Base-by-base conservation (phyloP, 2,329 filamentous ascomycete genomes). In the Talaromyces sp. region DNA sequence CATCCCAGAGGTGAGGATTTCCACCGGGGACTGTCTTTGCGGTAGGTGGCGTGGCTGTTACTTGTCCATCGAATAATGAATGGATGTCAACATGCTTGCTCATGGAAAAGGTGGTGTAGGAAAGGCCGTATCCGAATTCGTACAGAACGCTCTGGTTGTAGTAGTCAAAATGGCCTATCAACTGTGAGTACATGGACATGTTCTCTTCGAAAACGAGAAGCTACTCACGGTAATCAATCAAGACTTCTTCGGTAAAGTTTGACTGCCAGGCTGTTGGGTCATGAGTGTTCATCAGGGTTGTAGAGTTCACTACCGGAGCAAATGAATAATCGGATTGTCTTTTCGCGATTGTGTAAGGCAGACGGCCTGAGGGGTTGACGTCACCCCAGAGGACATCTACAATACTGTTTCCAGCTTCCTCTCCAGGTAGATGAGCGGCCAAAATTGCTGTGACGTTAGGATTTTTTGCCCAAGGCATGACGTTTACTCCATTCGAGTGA, bases 321-420 rank as follows among this genome's bases (percentile, higher is more conserved):
- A 35, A 35, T 6, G 32, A 35, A 13, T 91, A 94, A 63, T 87
- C 85, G 57, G 82, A 79, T 14, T 80, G 81, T 2, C 83, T 82
- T 33, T 80, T 78, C 13, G 88, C 91, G 80, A 91, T 88, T 8
- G 90, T 93, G 73, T 95, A 96, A 3, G 89, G 87, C 0, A 88
- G 83, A 59, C 91, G 89, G 46, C 84, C 91, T 22, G 84, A 84
- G 1, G 90, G 90, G 74, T 91, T 93, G 56, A 87, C 82, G 52
- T 82, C 83, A 41, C 91, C 91, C 70, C 92, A 96, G 8, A 96
- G 83, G 19, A 96, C 82, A 61, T 95, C 90, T 13, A 83, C 82
- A 47, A 35, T 35, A 35, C 32, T 35, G 32, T 35, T 90, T 41
- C 91, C 91, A 17, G 86, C 89, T 71, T 96, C 88, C 68, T 96